A percentile compares a stretch with the other conserved stretches of the same genome.
Conservation (phyloP, 2,329 filamentous ascomycete species). For the Fusarium multiceps region DNA sequence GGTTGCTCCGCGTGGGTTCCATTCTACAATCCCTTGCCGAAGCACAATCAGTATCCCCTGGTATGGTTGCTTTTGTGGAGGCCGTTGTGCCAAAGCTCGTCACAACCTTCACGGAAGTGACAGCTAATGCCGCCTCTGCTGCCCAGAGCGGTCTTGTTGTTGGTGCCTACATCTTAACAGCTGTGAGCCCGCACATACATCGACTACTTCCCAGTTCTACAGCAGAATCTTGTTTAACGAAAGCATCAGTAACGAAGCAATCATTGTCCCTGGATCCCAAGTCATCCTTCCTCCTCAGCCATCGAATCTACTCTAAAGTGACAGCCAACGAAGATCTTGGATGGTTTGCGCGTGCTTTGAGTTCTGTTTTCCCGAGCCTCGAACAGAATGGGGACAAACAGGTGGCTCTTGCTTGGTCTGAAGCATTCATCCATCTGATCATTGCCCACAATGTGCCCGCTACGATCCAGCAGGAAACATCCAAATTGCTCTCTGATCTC, state of each 20-base stretch:
- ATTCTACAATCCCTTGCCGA: slow-evolving; percentile 69
- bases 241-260: slow-evolving; percentile 71
- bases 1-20: slow-evolving; percentile 80
- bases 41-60: slow-evolving; percentile 57
- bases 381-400: slow-evolving; percentile 59
- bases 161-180: slow-evolving; percentile 78
- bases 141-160: slow-evolving; percentile 86
- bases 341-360: slow-evolving; percentile 80
- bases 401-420: slow-evolving; percentile 79
- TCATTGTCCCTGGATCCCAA: slow-evolving; percentile 79
- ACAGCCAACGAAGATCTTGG: slow-evolving; percentile 77
- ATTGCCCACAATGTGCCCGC: slow-evolving; percentile 71
- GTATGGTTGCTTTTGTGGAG: slow-evolving; percentile 64
- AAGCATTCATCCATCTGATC: slow-evolving; percentile 84
- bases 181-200: slow-evolving; percentile 68
- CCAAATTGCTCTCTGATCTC: slow-evolving; percentile 69
- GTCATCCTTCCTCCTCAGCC: slow-evolving; percentile 86
- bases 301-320: slow-evolving; percentile 86
- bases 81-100: slow-evolving; percentile 66
- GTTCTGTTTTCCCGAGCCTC: slow-evolving; percentile 68
- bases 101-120: slow-evolving; percentile 80
- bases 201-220: slow-evolving; percentile 66
- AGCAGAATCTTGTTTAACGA: slow-evolving; percentile 59
- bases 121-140: slow-evolving; percentile 80
- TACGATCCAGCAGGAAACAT: slow-evolving; percentile 71